Evolutionary conservation across 768 basidiomycete species (phyloP).

Genomic region (Hemileccinum rubropunctum): DNA sequence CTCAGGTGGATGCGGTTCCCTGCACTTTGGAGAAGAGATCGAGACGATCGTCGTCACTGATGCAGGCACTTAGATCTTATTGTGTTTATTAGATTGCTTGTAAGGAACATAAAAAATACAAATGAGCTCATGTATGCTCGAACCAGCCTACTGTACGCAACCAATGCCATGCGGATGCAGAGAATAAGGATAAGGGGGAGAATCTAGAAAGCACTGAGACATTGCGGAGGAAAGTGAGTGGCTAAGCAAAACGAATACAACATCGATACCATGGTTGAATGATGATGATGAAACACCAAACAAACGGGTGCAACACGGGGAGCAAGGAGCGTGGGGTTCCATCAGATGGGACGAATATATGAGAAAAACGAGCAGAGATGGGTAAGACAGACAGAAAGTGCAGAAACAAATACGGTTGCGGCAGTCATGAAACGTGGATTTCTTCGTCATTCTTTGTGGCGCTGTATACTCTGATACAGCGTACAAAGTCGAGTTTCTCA

Average conservation of each 20-base stretch:
- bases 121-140: constrained; percentile 1
- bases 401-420: neutral
- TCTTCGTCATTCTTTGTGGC: constrained; percentile 43
- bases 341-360: constrained; percentile 9
- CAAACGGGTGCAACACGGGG: neutral
- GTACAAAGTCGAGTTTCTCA: constrained; percentile 47
- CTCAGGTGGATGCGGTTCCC: constrained; percentile 11
- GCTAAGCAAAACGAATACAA: constrained; percentile 11
- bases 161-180: constrained; percentile 10
- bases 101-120: constrained; percentile 19
- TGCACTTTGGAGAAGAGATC: constrained; percentile 13
- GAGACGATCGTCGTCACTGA: constrained; percentile 19
- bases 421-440: constrained; percentile 19
- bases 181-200: constrained; percentile 10
- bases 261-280: constrained; percentile 6
- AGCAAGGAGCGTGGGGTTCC: constrained; percentile 19
- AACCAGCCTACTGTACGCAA: constrained; percentile 2
- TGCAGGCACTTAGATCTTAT: neutral
- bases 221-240: constrained; percentile 9
- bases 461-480: constrained; percentile 50
- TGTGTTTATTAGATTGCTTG: constrained; percentile 6
- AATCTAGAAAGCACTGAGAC: constrained; percentile 1
- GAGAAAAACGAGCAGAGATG: neutral
- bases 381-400: neutral
- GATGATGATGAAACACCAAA: neutral